Base-by-base conservation (phyloP, 1,284 basidiomycete genomes). In the Rhodotorula glutinis region DNA sequence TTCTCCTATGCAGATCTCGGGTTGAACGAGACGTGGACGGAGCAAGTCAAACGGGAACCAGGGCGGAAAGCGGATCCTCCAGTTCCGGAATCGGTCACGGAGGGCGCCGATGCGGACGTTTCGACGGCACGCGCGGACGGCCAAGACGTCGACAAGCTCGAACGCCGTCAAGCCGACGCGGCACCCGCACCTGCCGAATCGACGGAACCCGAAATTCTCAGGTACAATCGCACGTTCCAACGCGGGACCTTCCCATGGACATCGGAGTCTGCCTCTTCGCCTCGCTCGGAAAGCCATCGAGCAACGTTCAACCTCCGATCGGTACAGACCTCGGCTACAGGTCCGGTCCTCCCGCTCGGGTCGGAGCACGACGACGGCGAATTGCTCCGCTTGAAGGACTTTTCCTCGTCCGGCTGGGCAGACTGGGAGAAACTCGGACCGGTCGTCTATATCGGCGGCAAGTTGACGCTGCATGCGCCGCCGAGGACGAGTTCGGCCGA, bases 341-440 rank as follows among this genome's bases (percentile, higher is more conserved):
- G 71, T 7, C 61, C 71, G 2, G 19, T 73, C 44, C 11, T 56
- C 3, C 38, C 33, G 1, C 25, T 14, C 11, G 51, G 46, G 10
- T 13, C 0, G 11, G 41, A 49, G 25, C 16, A 47, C 14, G 66
- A 71, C 25, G 62, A 66, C 40, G 66, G 66, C 10, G 51, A 66
- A 23, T n/a, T 73, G 33, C 53, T 73, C 4, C 38, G 49, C 30
- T 3, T 63, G 44, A 52, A 53, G 41, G 40, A 11, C 21, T 47
- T 38, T 14, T 51, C 40, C 3, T 23, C 40, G 46, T 16, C 25
- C 30, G 23, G 40, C 30, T 62, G 30, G 60, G 44, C 53, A 21
- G 60, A 60, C 0, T 71, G 72, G 70, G 67, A 72, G 59, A 57
- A 57, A 51, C 57, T 60, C 25, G 70, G 73, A 21, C 61, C 61